Evolutionary conservation across 805 yeast species (phyloP).

Genomic region (Ogataea glucozyma): DNA sequence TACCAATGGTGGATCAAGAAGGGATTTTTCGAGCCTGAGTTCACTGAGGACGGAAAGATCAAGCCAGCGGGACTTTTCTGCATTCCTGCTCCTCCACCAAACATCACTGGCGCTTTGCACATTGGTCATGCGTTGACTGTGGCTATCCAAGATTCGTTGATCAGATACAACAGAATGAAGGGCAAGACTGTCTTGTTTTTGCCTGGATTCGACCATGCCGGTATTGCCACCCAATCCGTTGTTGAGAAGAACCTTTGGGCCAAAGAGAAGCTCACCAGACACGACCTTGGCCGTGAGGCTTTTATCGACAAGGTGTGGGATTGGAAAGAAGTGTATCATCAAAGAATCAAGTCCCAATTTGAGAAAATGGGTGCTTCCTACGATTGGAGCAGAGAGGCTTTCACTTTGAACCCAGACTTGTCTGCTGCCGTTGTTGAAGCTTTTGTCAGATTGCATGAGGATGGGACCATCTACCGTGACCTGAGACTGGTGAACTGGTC

Average conservation of each 20-base stretch:
- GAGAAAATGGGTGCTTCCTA: conserved; percentile 92
- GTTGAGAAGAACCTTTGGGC: conserved; percentile 96
- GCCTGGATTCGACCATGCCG: conserved; percentile 99
- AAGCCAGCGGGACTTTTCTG: conserved; percentile 84
- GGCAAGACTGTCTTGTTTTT: conserved; percentile 90
- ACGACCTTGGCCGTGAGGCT: conserved; percentile 91
- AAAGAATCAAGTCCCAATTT: conserved; percentile 80
- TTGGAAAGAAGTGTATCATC: conserved; percentile 95
- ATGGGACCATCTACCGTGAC: conserved; percentile 94
- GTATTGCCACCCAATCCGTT: conserved; percentile 97
- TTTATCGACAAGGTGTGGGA: conserved; percentile 92
- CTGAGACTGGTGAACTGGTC: conserved; percentile 95
- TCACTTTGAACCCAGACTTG: conserved; percentile 81
- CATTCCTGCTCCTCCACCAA: conserved; percentile 99
- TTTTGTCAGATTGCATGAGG: conserved; percentile 87
- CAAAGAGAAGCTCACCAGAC: conserved; percentile 83
- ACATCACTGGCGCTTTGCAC: conserved; percentile 97
- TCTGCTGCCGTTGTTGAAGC: conserved; percentile 86
- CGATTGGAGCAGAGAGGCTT: conserved; percentile 94
- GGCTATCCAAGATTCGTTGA: conserved; percentile 89
- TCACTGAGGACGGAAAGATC: conserved; percentile 67
- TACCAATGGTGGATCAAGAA: conserved; percentile 94
- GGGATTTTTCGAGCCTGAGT: conserved; percentile 87
- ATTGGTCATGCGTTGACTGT: conserved; percentile 98
- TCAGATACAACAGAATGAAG: conserved; percentile 94